These are phyloP conservation scores for Arabis alpina DNA, from an alignment of 345 rosid species.

Conservation along the genomic window DNA sequence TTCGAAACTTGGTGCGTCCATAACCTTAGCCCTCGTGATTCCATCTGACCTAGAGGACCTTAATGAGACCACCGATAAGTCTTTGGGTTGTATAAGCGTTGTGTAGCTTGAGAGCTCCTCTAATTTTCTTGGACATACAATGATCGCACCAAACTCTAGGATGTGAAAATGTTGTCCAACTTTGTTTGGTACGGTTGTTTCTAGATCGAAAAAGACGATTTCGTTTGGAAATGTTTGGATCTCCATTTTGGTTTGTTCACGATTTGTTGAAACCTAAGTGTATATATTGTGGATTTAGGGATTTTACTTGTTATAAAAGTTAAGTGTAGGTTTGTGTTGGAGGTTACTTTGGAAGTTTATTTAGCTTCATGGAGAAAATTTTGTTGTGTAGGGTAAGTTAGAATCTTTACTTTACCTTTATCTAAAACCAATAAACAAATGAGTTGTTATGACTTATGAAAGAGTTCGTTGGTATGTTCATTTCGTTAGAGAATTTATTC, in stretches of 20 bases:
- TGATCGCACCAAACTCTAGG: slow-evolving; percentile 85
- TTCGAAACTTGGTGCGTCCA: slow-evolving; percentile 63
- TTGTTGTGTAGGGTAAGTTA: slow-evolving; percentile 40
- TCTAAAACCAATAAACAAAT: slow-evolving; percentile 29
- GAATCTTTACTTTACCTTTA: slow-evolving; percentile 40
- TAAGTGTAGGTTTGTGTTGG: slow-evolving; percentile 48
- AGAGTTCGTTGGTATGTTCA: slow-evolving; percentile 34
- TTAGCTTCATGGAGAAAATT: slow-evolving; percentile 39
- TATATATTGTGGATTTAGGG: slow-evolving; percentile 57
- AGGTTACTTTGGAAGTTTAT: slow-evolving; percentile 42
- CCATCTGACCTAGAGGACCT: slow-evolving; percentile 68
- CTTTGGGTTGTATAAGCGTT: slow-evolving; percentile 74
- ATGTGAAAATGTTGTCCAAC: slow-evolving; percentile 63
- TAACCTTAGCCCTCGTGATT: slow-evolving; percentile 69
- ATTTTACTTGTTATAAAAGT: slow-evolving; percentile 44
- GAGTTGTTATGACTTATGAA: background rate
- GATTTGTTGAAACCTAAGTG: slow-evolving; percentile 3
- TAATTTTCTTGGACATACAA: slow-evolving; percentile 71
- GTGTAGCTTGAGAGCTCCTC: slow-evolving; percentile 69
- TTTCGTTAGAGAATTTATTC: background rate
- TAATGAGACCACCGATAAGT: slow-evolving; percentile 57
- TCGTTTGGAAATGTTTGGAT: slow-evolving; percentile 41
- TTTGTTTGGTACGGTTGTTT: slow-evolving; percentile 77
- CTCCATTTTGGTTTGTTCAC: slow-evolving; percentile 23
- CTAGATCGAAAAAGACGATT: slow-evolving; percentile 83